These are phyloP conservation scores for Truncatella angustata DNA, from an alignment of 2,329 filamentous ascomycete species.

Conservation along the genomic window DNA sequence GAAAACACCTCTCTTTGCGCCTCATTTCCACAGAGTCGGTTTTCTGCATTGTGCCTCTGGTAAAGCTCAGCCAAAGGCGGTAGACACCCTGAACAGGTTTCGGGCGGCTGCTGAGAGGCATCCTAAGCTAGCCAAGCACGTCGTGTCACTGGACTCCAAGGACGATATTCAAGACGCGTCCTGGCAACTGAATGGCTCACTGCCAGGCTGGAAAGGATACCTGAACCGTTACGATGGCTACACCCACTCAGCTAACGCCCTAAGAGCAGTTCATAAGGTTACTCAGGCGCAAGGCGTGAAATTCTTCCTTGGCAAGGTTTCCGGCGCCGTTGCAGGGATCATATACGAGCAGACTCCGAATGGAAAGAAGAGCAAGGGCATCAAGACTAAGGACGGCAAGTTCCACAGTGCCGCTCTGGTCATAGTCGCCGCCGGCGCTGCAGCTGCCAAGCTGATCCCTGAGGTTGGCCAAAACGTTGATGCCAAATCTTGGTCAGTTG, in stretches of 20 bases:
- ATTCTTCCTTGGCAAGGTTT: conserved; percentile 39
- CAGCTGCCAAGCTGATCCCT: conserved; percentile 44
- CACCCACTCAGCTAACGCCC: conserved; percentile 51
- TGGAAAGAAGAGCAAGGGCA: conserved; percentile 19
- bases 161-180: not conserved
- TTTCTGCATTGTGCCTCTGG: not conserved
- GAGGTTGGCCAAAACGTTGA: conserved; percentile 47
- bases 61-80: not conserved
- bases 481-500: conserved; percentile 58
- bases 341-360: conserved; percentile 16
- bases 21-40: not conserved
- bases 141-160: not conserved
- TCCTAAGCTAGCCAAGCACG: not conserved
- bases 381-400: conserved; percentile 22
- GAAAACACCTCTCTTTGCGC: not conserved
- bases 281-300: conserved; percentile 30
- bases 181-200: not conserved
- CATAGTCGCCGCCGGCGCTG: conserved; percentile 53
- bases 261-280: conserved; percentile 44
- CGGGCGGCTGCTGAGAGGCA: not conserved
- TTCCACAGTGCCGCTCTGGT: conserved; percentile 35
- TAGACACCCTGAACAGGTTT: conserved; percentile 1
- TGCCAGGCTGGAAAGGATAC: conserved; percentile 51
- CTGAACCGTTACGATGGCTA: conserved; percentile 57
- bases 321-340: conserved; percentile 38